Base-by-base conservation (phyloP, 2,329 filamentous ascomycete genomes). In the Ramularia endophylla region DNA sequence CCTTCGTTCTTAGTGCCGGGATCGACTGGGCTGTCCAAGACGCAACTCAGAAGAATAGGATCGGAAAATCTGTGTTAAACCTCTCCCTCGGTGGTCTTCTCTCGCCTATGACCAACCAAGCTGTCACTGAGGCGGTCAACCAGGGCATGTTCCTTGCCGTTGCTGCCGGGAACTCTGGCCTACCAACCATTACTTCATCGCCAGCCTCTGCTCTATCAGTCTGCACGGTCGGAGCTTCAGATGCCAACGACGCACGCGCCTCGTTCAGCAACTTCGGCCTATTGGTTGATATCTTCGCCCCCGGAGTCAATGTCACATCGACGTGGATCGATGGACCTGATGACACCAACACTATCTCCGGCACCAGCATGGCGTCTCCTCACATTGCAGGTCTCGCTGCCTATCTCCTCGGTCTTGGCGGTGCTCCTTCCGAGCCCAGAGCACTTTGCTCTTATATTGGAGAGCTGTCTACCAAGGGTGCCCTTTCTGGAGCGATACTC, bases 41-140 rank as follows among this genome's bases (percentile, higher is more conserved):
- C 38, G 86, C 86, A 57, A 87, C 90, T 73, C 19, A 38, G 27
- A 86, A 71, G 61, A 83, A 95, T 81, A 83, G 83, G 65, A 95
- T 94, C 8, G 48, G 47, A 19, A 51, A 48, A 30, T 33, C 50
- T 20, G 50, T 53, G 32, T 61, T 54, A 25, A 67, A 65, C 51
- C 50, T 67, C 55, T 67, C 63, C 25, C 59, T 70, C 11, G 65
- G 66, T 40, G 64, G 64, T 17, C 56, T 56, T 22, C 62, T 59
- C 30, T 60, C 60, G 34, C 53, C 61, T n/a, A 61, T 46, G 11
- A 48, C 65, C 41, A 67, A 67, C 53, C 51, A 56, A 30, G 65
- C 65, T 30, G 62, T 59, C 27, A 58, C 60, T 13, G 59, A 55
- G 25, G 63, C 60, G 27, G 59, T 65, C 40, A 36, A 44, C 22